A percentile compares a stretch with the other conserved stretches of the same genome.
Evolutionary conservation across 2,329 filamentous ascomycete species (phyloP).

Genomic region (Botryotinia narcissicola): DNA sequence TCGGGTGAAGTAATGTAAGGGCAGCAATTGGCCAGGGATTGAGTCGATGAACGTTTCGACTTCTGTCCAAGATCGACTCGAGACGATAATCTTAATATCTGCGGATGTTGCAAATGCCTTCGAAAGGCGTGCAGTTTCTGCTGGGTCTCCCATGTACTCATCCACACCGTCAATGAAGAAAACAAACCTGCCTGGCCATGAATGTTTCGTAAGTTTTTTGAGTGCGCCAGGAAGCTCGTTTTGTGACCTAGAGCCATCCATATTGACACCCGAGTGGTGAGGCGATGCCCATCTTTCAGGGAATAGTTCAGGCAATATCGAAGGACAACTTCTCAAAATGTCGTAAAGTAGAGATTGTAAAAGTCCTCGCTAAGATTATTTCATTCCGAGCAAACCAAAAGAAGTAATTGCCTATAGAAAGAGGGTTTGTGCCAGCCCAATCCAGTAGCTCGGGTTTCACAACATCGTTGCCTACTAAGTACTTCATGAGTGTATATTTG

Average conservation of each 20-base stretch:
- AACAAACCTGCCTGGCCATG: background rate
- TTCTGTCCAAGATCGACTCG: conserved; percentile 4
- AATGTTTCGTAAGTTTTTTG: background rate
- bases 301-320: conserved; percentile 10
- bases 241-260: background rate
- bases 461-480: conserved; percentile 3
- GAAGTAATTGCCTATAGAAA: conserved; percentile 42
- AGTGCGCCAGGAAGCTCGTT: background rate
- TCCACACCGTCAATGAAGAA: background rate
- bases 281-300: background rate
- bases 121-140: background rate
- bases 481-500: conserved; percentile 30
- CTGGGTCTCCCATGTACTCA: conserved; percentile 2
- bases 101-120: background rate
- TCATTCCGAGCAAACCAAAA: conserved; percentile 45
- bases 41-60: background rate
- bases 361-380: conserved; percentile 22
- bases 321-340: background rate
- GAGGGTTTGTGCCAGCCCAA: conserved; percentile 26
- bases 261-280: background rate
- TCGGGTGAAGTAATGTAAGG: background rate
- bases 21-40: background rate
- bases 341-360: conserved; percentile 22
- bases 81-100: background rate
- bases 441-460: conserved; percentile 33